A percentile compares a stretch with the other conserved stretches of the same genome.
Evolutionary conservation across 2,329 filamentous ascomycete species (phyloP).

Genomic region (Trichocomaceae sp.): DNA sequence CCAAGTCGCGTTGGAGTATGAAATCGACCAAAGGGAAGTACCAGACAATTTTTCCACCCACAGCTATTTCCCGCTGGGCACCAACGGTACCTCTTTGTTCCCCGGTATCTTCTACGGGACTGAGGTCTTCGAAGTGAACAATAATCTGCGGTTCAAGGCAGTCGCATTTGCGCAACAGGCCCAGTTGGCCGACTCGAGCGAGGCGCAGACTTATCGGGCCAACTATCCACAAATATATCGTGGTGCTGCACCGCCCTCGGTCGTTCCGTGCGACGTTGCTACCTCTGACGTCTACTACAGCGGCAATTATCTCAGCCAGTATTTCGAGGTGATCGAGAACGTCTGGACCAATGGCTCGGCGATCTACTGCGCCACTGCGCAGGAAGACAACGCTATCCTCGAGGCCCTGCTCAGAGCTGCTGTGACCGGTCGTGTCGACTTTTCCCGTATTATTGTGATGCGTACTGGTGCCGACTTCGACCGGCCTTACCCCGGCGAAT

Average conservation of each 20-base stretch:
- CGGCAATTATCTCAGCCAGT: slow-evolving; percentile 53
- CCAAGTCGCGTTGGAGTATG: slow-evolving; percentile 69
- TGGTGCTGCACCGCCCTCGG: slow-evolving; percentile 42
- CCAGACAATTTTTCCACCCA: slow-evolving; percentile 57
- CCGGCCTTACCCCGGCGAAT: slow-evolving; percentile 54
- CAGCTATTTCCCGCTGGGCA: slow-evolving; percentile 64
- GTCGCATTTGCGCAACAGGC: slow-evolving; percentile 47
- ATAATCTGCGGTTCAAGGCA: slow-evolving; percentile 50
- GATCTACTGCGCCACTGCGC: slow-evolving; percentile 63
- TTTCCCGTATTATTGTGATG: slow-evolving; percentile 60
- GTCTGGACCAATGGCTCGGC: slow-evolving; percentile 63
- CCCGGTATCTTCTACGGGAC: slow-evolving; percentile 58
- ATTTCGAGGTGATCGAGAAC: slow-evolving; percentile 59
- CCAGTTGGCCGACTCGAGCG: slow-evolving; percentile 46
- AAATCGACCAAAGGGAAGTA: slow-evolving; percentile 65
- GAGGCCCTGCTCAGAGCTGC: slow-evolving; percentile 59
- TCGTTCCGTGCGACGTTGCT: slow-evolving; percentile 60
- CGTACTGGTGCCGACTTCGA: slow-evolving; percentile 67
- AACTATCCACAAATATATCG: slow-evolving; percentile 38
- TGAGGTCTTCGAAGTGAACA: slow-evolving; percentile 63
- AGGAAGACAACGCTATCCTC: slow-evolving; percentile 66
- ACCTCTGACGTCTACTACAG: slow-evolving; percentile 69
- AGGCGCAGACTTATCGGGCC: slow-evolving; percentile 49
- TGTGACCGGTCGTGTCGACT: slow-evolving; percentile 55
- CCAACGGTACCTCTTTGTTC: slow-evolving; percentile 49